These are phyloP conservation scores for Fallopia convolvulus DNA, from an alignment of 148 eudicot species.

Conservation along the genomic window DNA sequence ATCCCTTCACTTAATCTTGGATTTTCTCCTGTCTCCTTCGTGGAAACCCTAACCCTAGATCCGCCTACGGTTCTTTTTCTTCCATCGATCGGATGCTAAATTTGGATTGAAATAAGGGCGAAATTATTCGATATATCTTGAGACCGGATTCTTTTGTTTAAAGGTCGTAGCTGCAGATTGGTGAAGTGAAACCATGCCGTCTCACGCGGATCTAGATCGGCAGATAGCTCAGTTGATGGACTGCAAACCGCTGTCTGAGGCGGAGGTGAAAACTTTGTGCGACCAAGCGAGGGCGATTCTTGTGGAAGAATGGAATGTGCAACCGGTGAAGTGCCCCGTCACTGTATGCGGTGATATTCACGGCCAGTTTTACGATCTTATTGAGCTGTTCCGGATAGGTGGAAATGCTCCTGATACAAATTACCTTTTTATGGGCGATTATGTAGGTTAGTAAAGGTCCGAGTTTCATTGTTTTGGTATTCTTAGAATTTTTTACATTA, in stretches of 20 bases:
- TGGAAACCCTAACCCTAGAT: conserved; percentile 27
- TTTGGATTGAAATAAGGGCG: not conserved
- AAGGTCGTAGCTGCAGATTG: not conserved
- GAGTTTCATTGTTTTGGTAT: not conserved
- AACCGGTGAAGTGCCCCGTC: conserved; percentile 90
- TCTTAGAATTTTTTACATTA: not conserved
- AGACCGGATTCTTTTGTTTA: not conserved
- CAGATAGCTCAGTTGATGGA: conserved; percentile 90
- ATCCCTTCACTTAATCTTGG: not conserved
- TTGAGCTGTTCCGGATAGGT: conserved; percentile 86
- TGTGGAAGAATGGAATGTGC: conserved; percentile 94
- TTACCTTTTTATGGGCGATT: conserved; percentile 93
- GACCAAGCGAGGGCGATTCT: conserved; percentile 85
- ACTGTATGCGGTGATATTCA: conserved; percentile 96
- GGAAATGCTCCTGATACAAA: conserved; percentile 89
- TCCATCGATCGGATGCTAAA: not conserved
- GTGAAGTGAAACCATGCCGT: conserved; percentile 42
- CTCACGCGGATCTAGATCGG: conserved; percentile 72
- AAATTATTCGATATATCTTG: not conserved
- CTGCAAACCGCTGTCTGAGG: conserved; percentile 75
- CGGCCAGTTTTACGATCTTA: conserved; percentile 86
- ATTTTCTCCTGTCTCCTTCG: not conserved
- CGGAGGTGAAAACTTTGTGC: conserved; percentile 73
- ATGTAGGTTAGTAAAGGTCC: conserved; percentile 55
- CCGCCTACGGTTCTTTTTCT: not conserved